Evolutionary conservation across 441 rosid genomes (phyloP), one percentile per base, ranked within the genome.

Genomic region (Manihot esculenta): DNA sequence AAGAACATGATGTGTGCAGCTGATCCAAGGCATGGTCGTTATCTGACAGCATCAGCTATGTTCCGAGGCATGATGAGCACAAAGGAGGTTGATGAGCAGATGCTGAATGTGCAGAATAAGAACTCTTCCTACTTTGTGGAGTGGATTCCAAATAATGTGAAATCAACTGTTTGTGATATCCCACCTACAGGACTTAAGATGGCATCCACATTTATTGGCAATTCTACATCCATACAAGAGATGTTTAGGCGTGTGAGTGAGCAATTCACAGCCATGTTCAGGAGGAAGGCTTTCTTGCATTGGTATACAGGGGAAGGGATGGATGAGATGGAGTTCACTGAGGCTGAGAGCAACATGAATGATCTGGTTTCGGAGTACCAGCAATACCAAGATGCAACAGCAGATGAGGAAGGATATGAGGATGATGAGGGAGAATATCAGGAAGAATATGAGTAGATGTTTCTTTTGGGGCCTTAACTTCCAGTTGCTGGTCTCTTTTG

Each of bases 1-100:
- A 89, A 89, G 85, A 89, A 89, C 79, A 87, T 88, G 91, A 86
- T 88, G 93, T 88, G 93, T 6, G 93, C 93, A 1, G 93, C 93
- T 23, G 91, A 88, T 72, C 93, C 93, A 0, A 73, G 93, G 6
- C 94, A 89, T 5, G 94, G 90, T 3, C 87, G 94, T 0, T 89
- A 89, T 68, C 83, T 89, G 20, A 89, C 92, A 1, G 95, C 95
- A 10, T 89, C 95, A 0, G 92, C 95, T 27, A 87, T 87, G 95
- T 89, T 89, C 84, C 84, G 94, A 10, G 92, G 94, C 1, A 87
- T 87, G 72, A 89, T 89, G 94, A 89, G 94, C 78, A 88, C 93
- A 4, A 88, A 88, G 74, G 93, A 86, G 71, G 96, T 88, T 0
- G 96, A 90, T 9, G 93, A 90, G 60, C 96, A 90, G 74, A 90